These are phyloP conservation scores for Suillus weaverae DNA, from an alignment of 768 basidiomycete species.

Conservation along the genomic window DNA sequence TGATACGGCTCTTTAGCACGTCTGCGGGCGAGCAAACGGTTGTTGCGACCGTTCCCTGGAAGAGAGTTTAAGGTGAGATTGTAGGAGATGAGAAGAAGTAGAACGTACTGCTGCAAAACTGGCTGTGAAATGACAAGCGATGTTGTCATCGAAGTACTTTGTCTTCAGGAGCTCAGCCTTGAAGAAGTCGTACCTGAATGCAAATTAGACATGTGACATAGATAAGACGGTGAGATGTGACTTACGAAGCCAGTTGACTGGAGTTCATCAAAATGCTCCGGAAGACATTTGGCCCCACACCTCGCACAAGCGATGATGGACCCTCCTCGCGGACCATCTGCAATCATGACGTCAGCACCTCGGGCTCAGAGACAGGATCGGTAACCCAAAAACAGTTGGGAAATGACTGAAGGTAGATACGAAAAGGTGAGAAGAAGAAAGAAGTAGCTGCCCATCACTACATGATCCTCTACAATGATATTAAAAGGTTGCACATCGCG, in stretches of 20 bases:
- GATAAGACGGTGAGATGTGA: constrained; percentile 11
- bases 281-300: constrained; percentile 83
- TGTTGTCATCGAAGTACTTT: constrained; percentile 77
- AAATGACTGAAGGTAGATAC: not conserved
- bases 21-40: constrained; percentile 89
- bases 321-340: constrained; percentile 92
- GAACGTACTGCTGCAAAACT: constrained; percentile 77
- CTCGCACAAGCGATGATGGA: constrained; percentile 68
- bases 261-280: constrained; percentile 89
- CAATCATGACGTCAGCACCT: not conserved
- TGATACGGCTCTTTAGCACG: constrained; percentile 86
- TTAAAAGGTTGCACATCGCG: not conserved
- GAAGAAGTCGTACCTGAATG: constrained; percentile 82
- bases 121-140: constrained; percentile 79
- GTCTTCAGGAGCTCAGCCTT: constrained; percentile 79
- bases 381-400: constrained; percentile 7
- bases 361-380: not conserved
- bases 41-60: constrained; percentile 84
- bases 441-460: not conserved
- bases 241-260: constrained; percentile 87
- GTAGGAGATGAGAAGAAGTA: not conserved
- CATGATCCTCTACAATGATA: not conserved
- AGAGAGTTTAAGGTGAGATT: not conserved
- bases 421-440: not conserved
- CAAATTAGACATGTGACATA: not conserved